phyloP scores from a whole-genome alignment of 805 yeast genomes.

The Wilhelminamyces savonicus region DNA sequence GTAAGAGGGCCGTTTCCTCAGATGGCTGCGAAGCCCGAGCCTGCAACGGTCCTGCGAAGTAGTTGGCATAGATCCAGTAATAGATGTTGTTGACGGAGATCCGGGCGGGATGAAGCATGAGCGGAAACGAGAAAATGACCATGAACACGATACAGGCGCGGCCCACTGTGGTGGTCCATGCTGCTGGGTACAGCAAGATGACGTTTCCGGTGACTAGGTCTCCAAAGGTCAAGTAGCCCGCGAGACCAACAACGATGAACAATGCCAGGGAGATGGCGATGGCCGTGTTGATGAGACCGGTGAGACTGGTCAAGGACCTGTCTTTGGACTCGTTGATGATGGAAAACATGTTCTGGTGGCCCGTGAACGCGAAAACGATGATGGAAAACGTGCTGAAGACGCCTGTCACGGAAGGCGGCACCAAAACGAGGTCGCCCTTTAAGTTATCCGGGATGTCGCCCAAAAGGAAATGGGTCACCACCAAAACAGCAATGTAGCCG shows the following conservation, averaged over 20 bases:
- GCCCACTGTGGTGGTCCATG: conserved; percentile 67
- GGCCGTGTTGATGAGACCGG: conserved; percentile 44
- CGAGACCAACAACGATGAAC: conserved; percentile 67
- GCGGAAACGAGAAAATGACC: conserved; percentile 80
- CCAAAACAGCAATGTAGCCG: conserved; percentile 66
- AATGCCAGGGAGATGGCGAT: conserved; percentile 54
- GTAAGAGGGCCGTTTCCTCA: not conserved
- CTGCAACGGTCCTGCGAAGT: no score
- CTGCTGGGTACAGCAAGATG: conserved; percentile 63
- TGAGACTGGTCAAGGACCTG: conserved; percentile 41
- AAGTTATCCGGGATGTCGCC: conserved; percentile 42
- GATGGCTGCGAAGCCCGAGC: not conserved
- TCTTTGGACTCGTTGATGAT: conserved; percentile 73
- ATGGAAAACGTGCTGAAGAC: conserved; percentile 75
- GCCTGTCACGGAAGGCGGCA: conserved; percentile 38
- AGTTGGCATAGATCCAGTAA: conserved; percentile 34
- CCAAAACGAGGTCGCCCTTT: conserved; percentile 22
- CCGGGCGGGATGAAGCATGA: conserved; percentile 88
- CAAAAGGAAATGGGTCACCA: conserved; percentile 59
- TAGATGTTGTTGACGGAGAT: conserved; percentile 72
- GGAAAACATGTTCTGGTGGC: conserved; percentile 93
- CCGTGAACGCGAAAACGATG: conserved; percentile 89
- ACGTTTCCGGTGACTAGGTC: conserved; percentile 72
- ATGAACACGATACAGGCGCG: conserved; percentile 72
- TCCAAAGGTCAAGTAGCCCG: conserved; percentile 88